Evolutionary conservation across 2,329 filamentous ascomycete species (phyloP), one percentile per base, ranked within the genome.

Genomic region (Chaetomium strumarium): DNA sequence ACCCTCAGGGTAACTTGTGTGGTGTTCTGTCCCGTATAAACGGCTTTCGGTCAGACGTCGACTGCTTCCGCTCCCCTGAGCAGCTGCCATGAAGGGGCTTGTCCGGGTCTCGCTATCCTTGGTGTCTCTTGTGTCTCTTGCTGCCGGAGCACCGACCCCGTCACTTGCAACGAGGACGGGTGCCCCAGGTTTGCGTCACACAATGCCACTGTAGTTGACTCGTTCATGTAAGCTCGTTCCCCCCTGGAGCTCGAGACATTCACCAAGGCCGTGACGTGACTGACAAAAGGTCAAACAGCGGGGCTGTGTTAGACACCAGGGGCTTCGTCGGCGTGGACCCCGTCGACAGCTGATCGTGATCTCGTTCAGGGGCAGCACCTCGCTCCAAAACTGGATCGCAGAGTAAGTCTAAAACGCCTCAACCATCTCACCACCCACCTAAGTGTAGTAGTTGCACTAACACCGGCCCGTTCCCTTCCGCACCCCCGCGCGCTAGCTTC

Each of bases 311-410:
- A 52, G 54, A 67, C 52, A 70, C 76, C 41, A 66, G 73, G 34
- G 79, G 76, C 52, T 78, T 78, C 52, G 70, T 82, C 19, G 72
- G 75, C 24, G 67, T 74, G 19, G 80, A 84, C 63, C 57, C 69
- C 16, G 64, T 63, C 20, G 73, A 71, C 57, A 60, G 50, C 70
- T 79, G 52, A 80, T 87, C 54, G 77, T 86, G 44, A 64, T 85
- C 39, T 73, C 80, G 31, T 74, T 84, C 68, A 77, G 81, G 38
- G 84, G 85, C 58, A 79, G 77, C 46, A 66, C 67, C 54, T 80
- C 77, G 40, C 60, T 84, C 55, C 74, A 75, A 47, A 86, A 86
- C 72, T 85, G 75, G 74, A 71, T 85, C 59, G 72, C 79, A 48
- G 77, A 86, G 60, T 64, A 57, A 55, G 60, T 20, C 31, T 40